Percentiles rank a stretch among this genome's conserved stretches.
Evolutionary conservation across 164 flowering plant genomes (phyloP).

Genomic region (Magnolia officinalis): DNA sequence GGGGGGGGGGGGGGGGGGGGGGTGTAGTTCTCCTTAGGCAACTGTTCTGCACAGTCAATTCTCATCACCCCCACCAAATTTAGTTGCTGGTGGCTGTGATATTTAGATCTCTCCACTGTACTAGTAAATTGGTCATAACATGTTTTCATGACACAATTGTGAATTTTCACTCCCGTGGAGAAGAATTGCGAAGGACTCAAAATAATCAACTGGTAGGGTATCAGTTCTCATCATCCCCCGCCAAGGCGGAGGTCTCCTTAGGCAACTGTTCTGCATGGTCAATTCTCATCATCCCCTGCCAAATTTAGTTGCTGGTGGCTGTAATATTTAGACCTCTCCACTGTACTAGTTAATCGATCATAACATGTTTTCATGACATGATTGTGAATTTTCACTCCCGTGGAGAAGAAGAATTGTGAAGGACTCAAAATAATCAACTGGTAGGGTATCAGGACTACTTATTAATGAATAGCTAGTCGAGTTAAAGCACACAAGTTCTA

Average conservation of each 20-base stretch:
- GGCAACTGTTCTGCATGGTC: background rate
- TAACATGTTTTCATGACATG: too few species aligned
- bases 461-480: too few species aligned
- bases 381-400: too few species aligned
- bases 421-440: background rate
- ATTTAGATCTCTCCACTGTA: background rate
- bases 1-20: too few species aligned
- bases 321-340: background rate
- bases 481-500: too few species aligned
- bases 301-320: background rate
- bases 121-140: background rate
- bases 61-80: background rate
- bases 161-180: background rate
- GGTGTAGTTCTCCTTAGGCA: too few species aligned
- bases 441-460: too few species aligned
- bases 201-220: too few species aligned
- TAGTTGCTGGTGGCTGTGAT: background rate
- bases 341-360: background rate
- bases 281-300: background rate
- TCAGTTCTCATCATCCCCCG: too few species aligned
- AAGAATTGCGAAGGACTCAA: background rate
- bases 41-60: background rate
- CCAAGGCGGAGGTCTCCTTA: too few species aligned
- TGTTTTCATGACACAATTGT: too few species aligned
- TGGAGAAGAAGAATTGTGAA: background rate